Evolutionary conservation across 192 early-diverging fungal species (phyloP).

Genomic region (Tieghemiomyces parasiticus): DNA sequence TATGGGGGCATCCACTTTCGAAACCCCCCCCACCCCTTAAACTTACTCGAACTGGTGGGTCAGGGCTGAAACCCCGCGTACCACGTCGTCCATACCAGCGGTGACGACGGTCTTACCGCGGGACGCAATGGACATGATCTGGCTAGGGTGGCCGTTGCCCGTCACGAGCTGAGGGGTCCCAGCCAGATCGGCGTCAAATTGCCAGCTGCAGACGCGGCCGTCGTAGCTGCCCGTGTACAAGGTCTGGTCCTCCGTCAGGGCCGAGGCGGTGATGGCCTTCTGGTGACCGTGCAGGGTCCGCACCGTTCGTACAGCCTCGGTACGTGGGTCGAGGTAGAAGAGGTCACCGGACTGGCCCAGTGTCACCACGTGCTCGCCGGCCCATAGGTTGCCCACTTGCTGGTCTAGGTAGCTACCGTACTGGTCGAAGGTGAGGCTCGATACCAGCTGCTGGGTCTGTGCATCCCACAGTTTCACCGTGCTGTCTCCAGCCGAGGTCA

Average conservation of each 20-base stretch:
- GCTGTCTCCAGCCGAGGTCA: constrained; percentile 74
- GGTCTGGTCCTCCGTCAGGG: constrained; percentile 40
- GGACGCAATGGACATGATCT: constrained; percentile 42
- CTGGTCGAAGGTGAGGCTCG: constrained; percentile 44
- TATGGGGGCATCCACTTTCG: no score
- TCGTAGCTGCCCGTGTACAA: constrained; percentile 87
- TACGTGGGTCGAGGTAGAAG: constrained; percentile 53
- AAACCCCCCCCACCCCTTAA: no score
- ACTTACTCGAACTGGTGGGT: constrained; percentile 24
- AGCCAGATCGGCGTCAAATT: constrained; percentile 21
- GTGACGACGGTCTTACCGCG: constrained; percentile 33
- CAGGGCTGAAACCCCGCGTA: constrained; percentile 21
- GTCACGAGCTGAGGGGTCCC: constrained; percentile 27
- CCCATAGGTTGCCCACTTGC: constrained; percentile 91
- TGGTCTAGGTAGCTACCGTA: constrained; percentile 23
- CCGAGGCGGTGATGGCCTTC: constrained; percentile 58
- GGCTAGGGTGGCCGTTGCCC: constrained; percentile 61
- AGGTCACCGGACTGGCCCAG: constrained; percentile 76
- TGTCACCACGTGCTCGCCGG: constrained; percentile 52
- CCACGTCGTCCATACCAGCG: constrained; percentile 63
- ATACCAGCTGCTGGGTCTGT: constrained; percentile 43
- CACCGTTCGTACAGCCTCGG: constrained; percentile 7
- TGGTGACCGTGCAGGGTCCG: constrained; percentile 50
- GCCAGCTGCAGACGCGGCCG: constrained; percentile 75
- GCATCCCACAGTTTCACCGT: constrained; percentile 91